Evolutionary conservation across 805 yeast genomes (phyloP), one percentile per base, ranked within the genome.

Genomic region (Pichia sporocuriosa): DNA sequence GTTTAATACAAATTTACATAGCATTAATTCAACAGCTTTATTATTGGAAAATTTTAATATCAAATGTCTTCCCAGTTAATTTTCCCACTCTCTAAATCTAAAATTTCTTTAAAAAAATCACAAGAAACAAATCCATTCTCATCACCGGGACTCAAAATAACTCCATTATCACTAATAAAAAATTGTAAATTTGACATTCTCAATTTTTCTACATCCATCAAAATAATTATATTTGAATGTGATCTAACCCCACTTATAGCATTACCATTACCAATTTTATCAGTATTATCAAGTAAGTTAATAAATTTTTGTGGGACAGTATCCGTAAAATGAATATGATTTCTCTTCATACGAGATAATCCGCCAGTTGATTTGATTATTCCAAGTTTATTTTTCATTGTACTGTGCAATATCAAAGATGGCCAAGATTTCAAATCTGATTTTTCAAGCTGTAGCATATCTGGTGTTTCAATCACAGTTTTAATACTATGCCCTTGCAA

Each of bases 401-500:
- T 90, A 4, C 97, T 97, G 59, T 93, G 98, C 16, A 86, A 78
- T 3, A 87, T 70, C 2, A 59, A 56, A 0, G 48, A 30, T 0
- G 84, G 93, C 35, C 77, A 65, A 4, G 71, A 67, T 0, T 26
- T 13, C 20, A 59, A 65, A 4, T 37, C 13, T 1, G n/a, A n/a
- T 4, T 19, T 13, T 19, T 32, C 35, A 8, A 58, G 19, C 33
- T 35, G 2, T 32, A 37, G 16, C 57, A 46, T n/a, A 54, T 53
- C 34, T 78, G 53, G 28, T 56, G 66, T 35, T 40, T 56, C 23
- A 76, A 59, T 23, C 1, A 79, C 66, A 0, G 52, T 44, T 26
- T 59, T 56, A 5, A 90, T 63, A 0, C 95, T 79, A 59, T 93
- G 98, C 4, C 98, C 98, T 61, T 93, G 98, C 39, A 81, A 81